phyloP scores from a whole-genome alignment of 176 grass and related monocot species.

The Pontederia crassipes region DNA sequence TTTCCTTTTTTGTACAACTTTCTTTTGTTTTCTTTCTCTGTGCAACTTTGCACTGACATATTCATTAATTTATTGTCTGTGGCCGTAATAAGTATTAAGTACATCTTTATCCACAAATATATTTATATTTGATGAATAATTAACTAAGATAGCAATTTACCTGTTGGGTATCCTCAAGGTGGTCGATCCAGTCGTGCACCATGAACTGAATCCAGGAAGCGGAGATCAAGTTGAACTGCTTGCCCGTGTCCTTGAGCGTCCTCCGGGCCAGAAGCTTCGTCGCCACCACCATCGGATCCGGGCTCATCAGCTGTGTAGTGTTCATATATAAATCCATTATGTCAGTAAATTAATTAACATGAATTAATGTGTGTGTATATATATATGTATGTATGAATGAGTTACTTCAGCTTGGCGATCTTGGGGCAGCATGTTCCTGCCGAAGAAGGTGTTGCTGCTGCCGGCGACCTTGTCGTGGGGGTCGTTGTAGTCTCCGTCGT shows the following conservation, averaged over 20 bases:
- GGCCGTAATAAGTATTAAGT: too few relatives aligned
- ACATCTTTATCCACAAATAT: too few relatives aligned
- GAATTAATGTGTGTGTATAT: neutral
- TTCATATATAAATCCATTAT: too few relatives aligned
- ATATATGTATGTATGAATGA: conserved; percentile 10
- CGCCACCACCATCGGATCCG: conserved; percentile 41
- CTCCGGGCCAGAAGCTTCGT: conserved; percentile 36
- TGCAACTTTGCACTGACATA: too few relatives aligned
- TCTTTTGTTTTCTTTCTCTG: too few relatives aligned
- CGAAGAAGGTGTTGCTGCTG: conserved; percentile 38
- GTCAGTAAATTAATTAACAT: too few relatives aligned
- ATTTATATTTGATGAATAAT: too few relatives aligned
- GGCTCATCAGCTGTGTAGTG: conserved; percentile 27
- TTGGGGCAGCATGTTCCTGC: conserved; percentile 40
- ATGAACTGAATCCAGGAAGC: conserved; percentile 67
- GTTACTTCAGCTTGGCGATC: conserved; percentile 29
- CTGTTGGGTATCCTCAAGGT: conserved; percentile 36
- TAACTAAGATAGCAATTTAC: too few relatives aligned
- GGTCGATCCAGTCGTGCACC: conserved; percentile 64
- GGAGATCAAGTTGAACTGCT: conserved; percentile 50
- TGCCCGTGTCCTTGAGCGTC: conserved; percentile 42
- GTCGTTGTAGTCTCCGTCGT: conserved; percentile 42
- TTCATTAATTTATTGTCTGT: too few relatives aligned
- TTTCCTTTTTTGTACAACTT: too few relatives aligned
- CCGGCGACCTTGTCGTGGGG: conserved; percentile 31